Base-by-base conservation (phyloP, 495 filamentous ascomycete genomes). In the Trichoderma reesei region DNA sequence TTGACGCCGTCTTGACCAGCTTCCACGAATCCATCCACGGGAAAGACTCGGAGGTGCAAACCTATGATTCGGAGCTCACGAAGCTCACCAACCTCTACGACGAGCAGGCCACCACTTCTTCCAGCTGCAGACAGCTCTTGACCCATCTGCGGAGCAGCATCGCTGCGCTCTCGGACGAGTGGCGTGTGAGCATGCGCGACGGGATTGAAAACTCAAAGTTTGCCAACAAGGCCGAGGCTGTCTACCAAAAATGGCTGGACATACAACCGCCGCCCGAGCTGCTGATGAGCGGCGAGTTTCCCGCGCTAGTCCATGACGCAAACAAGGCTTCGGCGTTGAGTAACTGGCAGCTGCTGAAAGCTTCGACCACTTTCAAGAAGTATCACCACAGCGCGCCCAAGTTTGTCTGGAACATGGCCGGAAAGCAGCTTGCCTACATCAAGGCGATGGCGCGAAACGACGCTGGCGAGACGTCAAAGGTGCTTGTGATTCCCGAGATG, bases 361-460 rank as follows among this genome's bases (percentile, higher is more conserved):
- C 90, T 1, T 89, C 87, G 3, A 76, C 74, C 2, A 72, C 79
- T 3, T 91, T 89, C 68, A 73, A 74, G 44, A 65, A 70, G 46
- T 78, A 74, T 56, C 75, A 79, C 59, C 64, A 66, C 0, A 73
- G 66, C 1, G 76, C 63, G 10, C 63, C 67, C 18, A 70, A 56
- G 8, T 83, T 90, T 59, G 75, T 80, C 13, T 89, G 89, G 77
- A 78, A 83, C 62, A 84, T 90, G 44, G 86, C 86, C 10, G 88
- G 87, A 0, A 78, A 77, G 16, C 82, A 85, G 64, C 73, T 92
- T 0, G 85, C 82, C 6, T 75, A 79, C 38, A 78, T 92, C 16
- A 93, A 92, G 69, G 80, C 84, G 41, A 41, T 71, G 62, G 63
- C 63, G 44, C 65, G 51, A 8, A 68, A 66, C 14, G 39, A 44